Evolutionary conservation across 495 filamentous ascomycete genomes (phyloP).

Genomic region (Rostrohypoxylon terebratum): DNA sequence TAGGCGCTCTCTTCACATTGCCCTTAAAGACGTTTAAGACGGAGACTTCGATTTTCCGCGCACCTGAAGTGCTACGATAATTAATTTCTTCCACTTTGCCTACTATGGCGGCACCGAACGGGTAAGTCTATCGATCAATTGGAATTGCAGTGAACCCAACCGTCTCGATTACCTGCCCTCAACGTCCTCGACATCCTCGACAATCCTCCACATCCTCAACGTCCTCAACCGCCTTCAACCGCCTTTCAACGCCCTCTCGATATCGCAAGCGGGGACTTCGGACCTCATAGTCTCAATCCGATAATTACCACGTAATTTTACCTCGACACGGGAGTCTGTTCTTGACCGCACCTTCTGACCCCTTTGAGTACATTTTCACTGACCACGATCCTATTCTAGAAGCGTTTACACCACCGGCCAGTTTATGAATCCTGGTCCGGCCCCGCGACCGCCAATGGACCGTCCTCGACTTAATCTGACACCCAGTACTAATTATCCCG

Average conservation of each 20-base stretch:
- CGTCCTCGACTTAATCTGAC: slow-evolving; percentile 83
- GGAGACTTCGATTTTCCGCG: slow-evolving; percentile 17
- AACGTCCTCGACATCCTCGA: not conserved
- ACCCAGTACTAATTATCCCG: slow-evolving; percentile 75
- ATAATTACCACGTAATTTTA: not conserved
- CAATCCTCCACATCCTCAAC: not conserved
- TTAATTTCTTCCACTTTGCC: slow-evolving; percentile 7
- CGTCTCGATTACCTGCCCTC: not conserved
- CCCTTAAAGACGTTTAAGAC: slow-evolving; percentile 18
- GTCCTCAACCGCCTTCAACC: not conserved
- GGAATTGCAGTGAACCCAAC: slow-evolving; percentile 15
- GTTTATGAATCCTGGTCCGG: slow-evolving; percentile 98
- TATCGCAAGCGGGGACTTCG: slow-evolving; percentile 15
- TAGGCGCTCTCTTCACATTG: slow-evolving; percentile 17
- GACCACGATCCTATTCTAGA: slow-evolving; percentile 33
- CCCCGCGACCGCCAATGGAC: slow-evolving; percentile 88
- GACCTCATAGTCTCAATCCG: not conserved
- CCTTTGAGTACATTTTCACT: slow-evolving; percentile 18
- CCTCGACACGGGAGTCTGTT: not conserved
- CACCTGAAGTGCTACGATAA: slow-evolving; percentile 15
- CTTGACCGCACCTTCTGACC: not conserved
- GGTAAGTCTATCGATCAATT: slow-evolving; percentile 39
- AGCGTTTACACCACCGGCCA: slow-evolving; percentile 74
- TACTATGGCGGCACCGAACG: slow-evolving; percentile 47
- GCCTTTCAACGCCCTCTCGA: not conserved